Evolutionary conservation across 441 rosid species (phyloP), one percentile per base, ranked within the genome.

Genomic region (Viola pubescens): DNA sequence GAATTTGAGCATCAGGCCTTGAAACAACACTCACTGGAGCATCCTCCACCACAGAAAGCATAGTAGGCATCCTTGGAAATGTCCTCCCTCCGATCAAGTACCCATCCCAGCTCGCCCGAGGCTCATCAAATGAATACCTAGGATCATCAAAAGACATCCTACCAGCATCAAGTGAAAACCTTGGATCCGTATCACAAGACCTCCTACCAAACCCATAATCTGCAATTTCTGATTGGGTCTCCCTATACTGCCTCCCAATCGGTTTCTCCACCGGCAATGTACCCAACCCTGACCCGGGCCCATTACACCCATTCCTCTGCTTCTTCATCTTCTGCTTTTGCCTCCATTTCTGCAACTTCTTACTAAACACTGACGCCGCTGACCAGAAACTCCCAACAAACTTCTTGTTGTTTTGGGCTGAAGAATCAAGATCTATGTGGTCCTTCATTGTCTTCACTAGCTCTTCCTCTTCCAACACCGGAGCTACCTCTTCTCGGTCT

Each of bases 181-280:
- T 75, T 8, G 99, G 99, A 75, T 94, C 99, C 40, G 98, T 94
- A 51, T 91, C 99, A 60, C 99, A 94, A 26, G 99, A 94, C 61
- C 97, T 79, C 64, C 99, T 71, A n/a, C 99, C 98, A 45, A 80
- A 94, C 46, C 96, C 97, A 46, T 94, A 94, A 70, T 90, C 99
- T 2, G 98, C 99, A 51, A 94, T 87, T 75, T 94, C 98, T 44
- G 99, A 94, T 79, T 91, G 99, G 1, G 99, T 91, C 63, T 94
- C 99, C 16, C 97, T 72, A 66, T 77, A 88, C 70, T 90, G 99
- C 61, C 94, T 77, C 12, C 97, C 89, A 11, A 87, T 85, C 11
- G 98, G 98, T 76, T 94, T 94, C 83, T 88, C 99, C 63, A 87
- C 94, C 9, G 97, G 95, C 76, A 94, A 79, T 52, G 89, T 80